Percentiles rank a stretch among this genome's conserved stretches.
phyloP scores from a whole-genome alignment of 78 protist species.

The Cyanophora paradoxa region DNA sequence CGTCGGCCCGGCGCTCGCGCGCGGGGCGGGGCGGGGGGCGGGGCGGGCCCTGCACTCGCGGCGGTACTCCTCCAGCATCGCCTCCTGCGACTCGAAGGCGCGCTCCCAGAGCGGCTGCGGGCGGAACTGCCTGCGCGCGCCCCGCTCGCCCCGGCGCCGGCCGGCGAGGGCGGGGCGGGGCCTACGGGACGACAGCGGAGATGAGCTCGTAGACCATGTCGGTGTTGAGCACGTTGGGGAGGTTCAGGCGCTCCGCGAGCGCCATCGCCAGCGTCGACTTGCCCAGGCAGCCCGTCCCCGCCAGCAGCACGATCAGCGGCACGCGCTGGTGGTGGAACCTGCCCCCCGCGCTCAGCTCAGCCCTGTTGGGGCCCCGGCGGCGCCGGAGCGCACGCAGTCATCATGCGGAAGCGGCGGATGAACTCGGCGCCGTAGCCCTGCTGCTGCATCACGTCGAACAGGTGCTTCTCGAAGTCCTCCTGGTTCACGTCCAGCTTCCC shows the following conservation, averaged over 20 bases:
- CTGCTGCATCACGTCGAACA: background rate
- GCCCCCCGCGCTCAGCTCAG: no score
- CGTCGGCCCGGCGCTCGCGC: no score
- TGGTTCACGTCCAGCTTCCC: background rate
- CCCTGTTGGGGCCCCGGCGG: no score
- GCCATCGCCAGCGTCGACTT: background rate
- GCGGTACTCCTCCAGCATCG: background rate
- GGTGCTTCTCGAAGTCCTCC: background rate
- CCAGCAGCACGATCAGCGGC: background rate
- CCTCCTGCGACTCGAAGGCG: background rate
- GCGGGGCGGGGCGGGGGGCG: no score
- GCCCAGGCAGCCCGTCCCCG: no score
- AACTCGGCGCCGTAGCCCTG: background rate
- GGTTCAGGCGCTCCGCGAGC: slow-evolving; percentile 1
- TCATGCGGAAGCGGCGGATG: slow-evolving; percentile 10
- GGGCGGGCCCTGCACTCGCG: no score
- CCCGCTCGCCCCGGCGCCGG: background rate
- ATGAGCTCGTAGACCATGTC: background rate
- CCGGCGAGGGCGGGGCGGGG: no score
- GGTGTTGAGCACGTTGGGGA: slow-evolving; percentile 9
- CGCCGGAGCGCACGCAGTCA: background rate
- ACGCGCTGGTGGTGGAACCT: background rate
- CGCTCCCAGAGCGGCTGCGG: background rate
- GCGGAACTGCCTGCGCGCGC: no score
- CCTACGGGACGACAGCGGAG: no score